Conservation (phyloP, 768 basidiomycete genomes). For the Auricularia cornea region DNA sequence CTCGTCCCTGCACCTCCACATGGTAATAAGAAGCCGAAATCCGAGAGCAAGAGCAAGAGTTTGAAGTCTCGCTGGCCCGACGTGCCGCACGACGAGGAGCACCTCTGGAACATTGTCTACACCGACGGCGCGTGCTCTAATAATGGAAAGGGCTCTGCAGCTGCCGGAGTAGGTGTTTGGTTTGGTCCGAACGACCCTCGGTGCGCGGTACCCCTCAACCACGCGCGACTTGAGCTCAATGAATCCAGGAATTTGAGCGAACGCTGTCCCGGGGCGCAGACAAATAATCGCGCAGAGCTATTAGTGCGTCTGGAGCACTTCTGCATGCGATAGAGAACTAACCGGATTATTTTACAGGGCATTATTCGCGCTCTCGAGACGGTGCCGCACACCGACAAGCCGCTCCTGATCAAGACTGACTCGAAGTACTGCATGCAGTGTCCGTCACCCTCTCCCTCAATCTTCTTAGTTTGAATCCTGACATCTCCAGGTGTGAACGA, state of each 20-base stretch:
- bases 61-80: not conserved
- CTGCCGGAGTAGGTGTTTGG: constrained; percentile 86
- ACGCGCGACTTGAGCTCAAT: not conserved
- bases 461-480: too few relatives aligned
- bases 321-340: too few relatives aligned
- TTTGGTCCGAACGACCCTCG: constrained; percentile 66
- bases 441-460: constrained; percentile 26
- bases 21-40: too few relatives aligned
- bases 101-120: constrained; percentile 51
- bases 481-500: too few relatives aligned
- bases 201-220: constrained; percentile 24
- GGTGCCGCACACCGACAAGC: constrained; percentile 43
- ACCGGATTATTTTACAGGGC: too few relatives aligned
- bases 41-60: too few relatives aligned
- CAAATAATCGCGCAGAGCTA: constrained; percentile 20
- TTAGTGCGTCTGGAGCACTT: not conserved
- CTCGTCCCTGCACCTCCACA: too few relatives aligned
- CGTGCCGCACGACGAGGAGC: constrained; percentile 16
- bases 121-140: constrained; percentile 82
- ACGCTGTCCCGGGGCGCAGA: constrained; percentile 26
- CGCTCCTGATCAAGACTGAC: constrained; percentile 75
- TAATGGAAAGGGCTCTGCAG: constrained; percentile 59
- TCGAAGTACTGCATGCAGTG: constrained; percentile 79
- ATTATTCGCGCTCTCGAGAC: constrained; percentile 79
- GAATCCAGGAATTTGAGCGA: constrained; percentile 68